A percentile compares a stretch with the other conserved stretches of the same genome.
phyloP scores from a whole-genome alignment of 495 filamentous ascomycete species.

The Lindgomyces ingoldianus region DNA sequence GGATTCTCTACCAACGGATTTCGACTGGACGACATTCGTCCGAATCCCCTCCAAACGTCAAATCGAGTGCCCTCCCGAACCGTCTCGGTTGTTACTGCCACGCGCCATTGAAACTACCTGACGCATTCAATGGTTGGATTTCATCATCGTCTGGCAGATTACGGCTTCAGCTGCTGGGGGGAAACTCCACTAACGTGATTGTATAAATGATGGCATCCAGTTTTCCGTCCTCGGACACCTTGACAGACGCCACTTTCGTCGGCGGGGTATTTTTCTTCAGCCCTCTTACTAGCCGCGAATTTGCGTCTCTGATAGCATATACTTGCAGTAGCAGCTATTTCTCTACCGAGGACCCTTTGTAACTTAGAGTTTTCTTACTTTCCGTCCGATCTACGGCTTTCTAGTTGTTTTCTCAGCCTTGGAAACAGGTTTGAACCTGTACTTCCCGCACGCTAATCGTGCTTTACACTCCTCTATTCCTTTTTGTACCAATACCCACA shows the following conservation, averaged over 20 bases:
- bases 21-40: background rate
- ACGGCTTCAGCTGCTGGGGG: background rate
- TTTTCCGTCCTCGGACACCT: background rate
- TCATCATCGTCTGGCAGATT: background rate
- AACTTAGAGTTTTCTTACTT: background rate
- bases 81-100: background rate
- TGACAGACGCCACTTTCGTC: background rate
- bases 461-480: background rate
- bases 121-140: background rate
- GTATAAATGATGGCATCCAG: background rate
- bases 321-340: too few species aligned
- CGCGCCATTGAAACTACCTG: background rate
- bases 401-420: background rate
- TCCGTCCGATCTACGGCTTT: background rate
- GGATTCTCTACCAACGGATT: background rate
- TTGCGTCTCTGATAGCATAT: background rate
- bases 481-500: background rate
- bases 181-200: too few species aligned
- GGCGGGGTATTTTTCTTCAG: background rate
- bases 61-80: background rate
- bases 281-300: background rate
- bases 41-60: background rate
- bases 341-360: background rate
- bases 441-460: background rate
- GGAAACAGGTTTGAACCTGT: background rate